Conservation (phyloP, 306 rosid species). For the Lupinus albus region DNA sequence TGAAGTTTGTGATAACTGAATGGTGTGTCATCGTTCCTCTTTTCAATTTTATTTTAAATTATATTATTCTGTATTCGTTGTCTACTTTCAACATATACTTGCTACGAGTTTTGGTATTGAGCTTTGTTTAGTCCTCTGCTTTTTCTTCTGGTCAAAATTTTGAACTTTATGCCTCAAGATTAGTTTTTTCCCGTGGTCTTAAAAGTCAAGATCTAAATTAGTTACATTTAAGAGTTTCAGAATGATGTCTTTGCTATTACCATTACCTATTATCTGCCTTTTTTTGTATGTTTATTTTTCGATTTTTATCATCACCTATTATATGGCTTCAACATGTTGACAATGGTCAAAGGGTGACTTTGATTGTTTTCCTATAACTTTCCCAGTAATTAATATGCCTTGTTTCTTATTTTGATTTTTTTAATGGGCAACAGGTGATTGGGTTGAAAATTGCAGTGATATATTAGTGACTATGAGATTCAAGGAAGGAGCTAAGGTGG, state of each 20-base stretch:
- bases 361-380: background rate
- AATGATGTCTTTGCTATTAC: slow-evolving; percentile 13
- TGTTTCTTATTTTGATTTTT: slow-evolving; percentile 39
- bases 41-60: slow-evolving; percentile 28
- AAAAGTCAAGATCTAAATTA: slow-evolving; percentile 45
- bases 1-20: slow-evolving; percentile 38
- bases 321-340: slow-evolving; percentile 31
- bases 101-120: slow-evolving; percentile 35
- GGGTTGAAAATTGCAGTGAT: slow-evolving; percentile 25
- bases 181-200: slow-evolving; percentile 12
- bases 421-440: slow-evolving; percentile 38
- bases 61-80: background rate
- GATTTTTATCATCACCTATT: slow-evolving; percentile 20
- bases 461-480: slow-evolving; percentile 61
- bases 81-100: background rate
- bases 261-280: slow-evolving; percentile 19
- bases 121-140: slow-evolving; percentile 27
- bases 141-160: slow-evolving; percentile 14
- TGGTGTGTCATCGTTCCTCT: slow-evolving; percentile 30
- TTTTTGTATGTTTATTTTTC: too few relatives aligned
- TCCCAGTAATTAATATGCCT: slow-evolving; percentile 2
- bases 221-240: slow-evolving; percentile 28
- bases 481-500: slow-evolving; percentile 82
- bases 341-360: background rate
- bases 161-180: slow-evolving; percentile 24